Base-by-base conservation (phyloP, 371 early-diverging fungal species). In the Actinomortierella ambigua region DNA sequence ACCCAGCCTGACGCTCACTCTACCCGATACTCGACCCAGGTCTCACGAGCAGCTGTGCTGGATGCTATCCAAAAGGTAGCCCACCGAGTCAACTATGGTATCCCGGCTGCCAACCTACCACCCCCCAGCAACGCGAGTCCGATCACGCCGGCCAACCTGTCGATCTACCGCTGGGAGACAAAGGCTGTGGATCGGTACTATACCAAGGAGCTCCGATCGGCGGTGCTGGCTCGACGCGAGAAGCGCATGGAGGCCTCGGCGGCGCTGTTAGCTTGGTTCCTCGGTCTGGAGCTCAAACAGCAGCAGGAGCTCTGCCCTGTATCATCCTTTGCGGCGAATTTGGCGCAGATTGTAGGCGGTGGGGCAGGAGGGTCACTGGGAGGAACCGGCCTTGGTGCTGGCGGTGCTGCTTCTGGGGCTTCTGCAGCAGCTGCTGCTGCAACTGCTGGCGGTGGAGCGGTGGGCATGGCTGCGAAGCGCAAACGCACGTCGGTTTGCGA, bases 161-260 rank as follows among this genome's bases (percentile, higher is more conserved):
- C 76, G 17, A 63, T 88, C 17, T 75, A 57, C 50, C 76, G 88
- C 17, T 87, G 88, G 88, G 87, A 89, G 63, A 84, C 81, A 4
- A 62, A 78, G 46, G 77, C 84, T 66, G 61, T 81, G 3, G 52
- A 77, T 14, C 57, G 50, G 1, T 77, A 57, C 39, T 73, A 67
- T 44, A 67, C 68, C 0, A 50, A 34, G 22, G 68, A 73, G 17
- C 66, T 73, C 68, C 63, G 42, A 46, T 60, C 59, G 6, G 75
- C 63, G 7, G 75, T 67, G 11, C 24, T 55, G 23, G 59, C 59
- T 41, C 59, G 75, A 27, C 50, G 75, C 43, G 27, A 18, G 18
- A 73, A 67, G 48, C 59, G 75, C 2, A 63, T 73, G 67, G 75
- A 63, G 15, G 75, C 75, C 15, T 73, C 75, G 9, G 75, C 75